Evolutionary conservation across 805 yeast species (phyloP).

Genomic region (Wickerhamomyces ciferrii): DNA sequence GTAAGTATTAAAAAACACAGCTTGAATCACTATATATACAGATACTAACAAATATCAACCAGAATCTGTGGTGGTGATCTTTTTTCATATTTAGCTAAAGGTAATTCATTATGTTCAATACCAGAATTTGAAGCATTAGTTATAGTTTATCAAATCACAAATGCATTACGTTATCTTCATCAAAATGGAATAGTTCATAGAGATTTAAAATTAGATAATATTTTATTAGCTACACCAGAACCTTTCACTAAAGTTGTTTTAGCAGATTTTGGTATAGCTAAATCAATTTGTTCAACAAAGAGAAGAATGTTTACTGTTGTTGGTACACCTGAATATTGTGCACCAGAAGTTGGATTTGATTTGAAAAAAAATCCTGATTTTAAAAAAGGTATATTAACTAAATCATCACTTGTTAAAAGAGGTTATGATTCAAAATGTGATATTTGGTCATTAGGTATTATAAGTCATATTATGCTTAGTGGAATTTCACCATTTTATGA

Average conservation of each 20-base stretch:
- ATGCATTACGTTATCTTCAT: conserved; percentile 54
- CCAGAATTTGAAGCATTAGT: conserved; percentile 51
- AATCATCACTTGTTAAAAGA: conserved; percentile 5
- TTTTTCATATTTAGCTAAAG: conserved; percentile 45
- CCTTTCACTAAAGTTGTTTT: conserved; percentile 49
- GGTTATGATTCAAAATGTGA: conserved; percentile 59
- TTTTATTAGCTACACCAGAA: conserved; percentile 47
- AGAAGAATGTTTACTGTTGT: conserved; percentile 45
- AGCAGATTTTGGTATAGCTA: conserved; percentile 67
- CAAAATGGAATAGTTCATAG: conserved; percentile 52
- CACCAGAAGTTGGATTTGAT: conserved; percentile 61
- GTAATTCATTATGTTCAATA: conserved; percentile 32
- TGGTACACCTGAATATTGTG: conserved; percentile 67
- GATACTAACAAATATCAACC: conserved; percentile 1
- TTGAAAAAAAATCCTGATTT: conserved; percentile 24
- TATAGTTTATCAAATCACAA: conserved; percentile 49
- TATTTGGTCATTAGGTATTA: conserved; percentile 65
- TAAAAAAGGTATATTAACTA: conserved; percentile 20
- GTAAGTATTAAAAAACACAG: conserved; percentile 6
- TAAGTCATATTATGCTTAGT: conserved; percentile 51
- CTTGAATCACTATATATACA: background rate
- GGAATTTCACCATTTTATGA: conserved; percentile 63
- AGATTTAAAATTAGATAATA: conserved; percentile 63
- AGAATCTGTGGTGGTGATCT: conserved; percentile 52
- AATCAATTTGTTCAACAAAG: conserved; percentile 21